Evolutionary conservation across 2,329 filamentous ascomycete species (phyloP), one percentile per base, ranked within the genome.

Genomic region (Xylariales sp.): DNA sequence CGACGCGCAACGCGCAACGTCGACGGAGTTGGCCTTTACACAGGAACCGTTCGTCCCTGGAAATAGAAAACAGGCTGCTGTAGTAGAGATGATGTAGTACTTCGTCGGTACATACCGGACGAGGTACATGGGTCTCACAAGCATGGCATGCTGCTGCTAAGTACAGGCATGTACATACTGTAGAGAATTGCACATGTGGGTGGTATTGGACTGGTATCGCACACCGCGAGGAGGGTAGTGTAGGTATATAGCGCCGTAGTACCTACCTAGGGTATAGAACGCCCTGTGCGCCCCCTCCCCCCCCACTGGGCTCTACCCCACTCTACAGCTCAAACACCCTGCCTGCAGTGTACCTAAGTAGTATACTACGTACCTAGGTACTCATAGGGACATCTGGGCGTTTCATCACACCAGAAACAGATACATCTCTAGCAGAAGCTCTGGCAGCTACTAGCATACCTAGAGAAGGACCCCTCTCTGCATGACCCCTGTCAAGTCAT

Each of bases 291-390:
- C 14, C 10, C 46, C 36, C n/a, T 50, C 23, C 23, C 23, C 23
- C 23, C 23, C 23, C 23, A 23, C 23, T 23, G 23, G 53, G 6
- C 28, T 41, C 23, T 23, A 34, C 32, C 56, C 62, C 36, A 61
- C 65, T 39, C 30, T 39, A 54, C 34, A 49, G 45, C 16, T 32
- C 36, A n/a, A 32, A 64, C 23, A 23, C 23, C 23, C 2, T 23
- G 23, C 23, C 23, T 23, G 23, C 23, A 23, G 23, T 49, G 62
- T 58, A 55, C 45, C 41, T 68, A 23, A 23, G 39, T n/a, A n/a
- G n/a, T n/a, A n/a, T n/a, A n/a, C n/a, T n/a, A n/a, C n/a, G 62
- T 58, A 55, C 45, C 41, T 68, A 23, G 2, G 39, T 68, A 67
- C 23, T 23, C 23, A 53, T 45, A 64, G 56, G 39, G 23, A n/a